Percentiles rank a stretch among this genome's conserved stretches.
Evolutionary conservation across 1,284 basidiomycete genomes (phyloP).

Genomic region (Pholiota adiposa): DNA sequence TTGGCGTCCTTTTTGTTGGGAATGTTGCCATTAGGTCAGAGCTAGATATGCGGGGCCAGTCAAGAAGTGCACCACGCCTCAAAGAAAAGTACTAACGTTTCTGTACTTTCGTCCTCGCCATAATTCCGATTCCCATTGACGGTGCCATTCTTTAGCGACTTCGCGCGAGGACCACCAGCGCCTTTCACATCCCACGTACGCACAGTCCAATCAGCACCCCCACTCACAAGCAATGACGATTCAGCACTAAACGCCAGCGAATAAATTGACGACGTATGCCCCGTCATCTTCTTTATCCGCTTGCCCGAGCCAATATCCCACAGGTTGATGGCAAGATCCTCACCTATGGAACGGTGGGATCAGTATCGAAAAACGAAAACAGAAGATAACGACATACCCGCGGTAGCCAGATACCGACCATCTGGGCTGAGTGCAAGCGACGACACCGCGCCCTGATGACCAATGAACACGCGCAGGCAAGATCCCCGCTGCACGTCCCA

Average conservation of each 20-base stretch:
- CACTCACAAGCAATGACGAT: conserved; percentile 88
- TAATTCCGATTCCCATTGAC: conserved; percentile 36
- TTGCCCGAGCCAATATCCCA: conserved; percentile 96
- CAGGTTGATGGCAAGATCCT: conserved; percentile 91
- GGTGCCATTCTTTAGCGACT: conserved; percentile 58
- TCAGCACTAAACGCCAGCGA: conserved; percentile 93
- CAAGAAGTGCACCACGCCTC: neutral
- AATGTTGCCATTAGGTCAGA: conserved; percentile 91
- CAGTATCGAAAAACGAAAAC: conserved; percentile 3
- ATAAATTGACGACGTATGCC: conserved; percentile 89
- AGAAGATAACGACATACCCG: conserved; percentile 55
- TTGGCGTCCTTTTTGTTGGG: conserved; percentile 94
- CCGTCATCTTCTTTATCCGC: conserved; percentile 96
- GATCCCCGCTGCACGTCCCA: conserved; percentile 99
- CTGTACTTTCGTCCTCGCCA: conserved; percentile 58
- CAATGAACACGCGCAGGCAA: conserved; percentile 94
- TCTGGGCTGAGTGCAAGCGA: conserved; percentile 91
- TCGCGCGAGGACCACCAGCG: conserved; percentile 66
- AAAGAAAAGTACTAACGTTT: conserved; percentile 55
- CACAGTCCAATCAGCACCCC: conserved; percentile 92
- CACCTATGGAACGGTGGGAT: conserved; percentile 52
- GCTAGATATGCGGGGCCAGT: conserved; percentile 43
- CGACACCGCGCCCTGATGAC: conserved; percentile 92
- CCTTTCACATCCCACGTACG: conserved; percentile 95
- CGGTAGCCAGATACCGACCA: conserved; percentile 91